phyloP scores from a whole-genome alignment of 179 eudicot species.

The Actinidia arguta region DNA sequence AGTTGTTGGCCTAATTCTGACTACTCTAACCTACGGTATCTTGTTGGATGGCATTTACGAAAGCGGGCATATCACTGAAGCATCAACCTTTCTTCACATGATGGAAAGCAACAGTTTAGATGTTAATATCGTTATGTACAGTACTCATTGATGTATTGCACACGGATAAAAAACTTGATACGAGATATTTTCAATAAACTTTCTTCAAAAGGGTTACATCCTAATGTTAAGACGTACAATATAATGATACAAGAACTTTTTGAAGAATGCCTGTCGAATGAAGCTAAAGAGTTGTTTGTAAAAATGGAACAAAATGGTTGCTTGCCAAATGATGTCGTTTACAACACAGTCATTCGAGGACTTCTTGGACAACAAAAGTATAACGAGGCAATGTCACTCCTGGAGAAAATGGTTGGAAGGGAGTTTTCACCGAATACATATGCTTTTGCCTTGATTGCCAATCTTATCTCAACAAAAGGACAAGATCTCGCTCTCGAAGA shows the following conservation, averaged over 20 bases:
- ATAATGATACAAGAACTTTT: constrained; percentile 9
- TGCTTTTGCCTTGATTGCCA: neutral
- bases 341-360: neutral
- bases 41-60: constrained; percentile 8
- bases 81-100: constrained; percentile 1
- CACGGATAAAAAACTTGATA: constrained; percentile 9
- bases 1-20: neutral
- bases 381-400: neutral
- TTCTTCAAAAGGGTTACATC: constrained; percentile 1
- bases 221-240: neutral
- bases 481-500: too few species aligned
- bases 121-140: neutral
- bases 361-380: too few species aligned
- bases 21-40: neutral
- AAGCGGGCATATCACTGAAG: constrained; percentile 8
- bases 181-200: neutral
- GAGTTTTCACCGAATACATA: neutral
- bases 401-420: neutral
- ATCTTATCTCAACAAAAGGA: too few species aligned
- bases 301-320: constrained; percentile 8
- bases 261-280: neutral
- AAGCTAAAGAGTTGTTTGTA: neutral
- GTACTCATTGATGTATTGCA: constrained; percentile 3
- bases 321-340: constrained; percentile 1
- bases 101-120: neutral